Conservation (phyloP, 495 filamentous ascomycete species). For the Penicillium paradoxum region DNA sequence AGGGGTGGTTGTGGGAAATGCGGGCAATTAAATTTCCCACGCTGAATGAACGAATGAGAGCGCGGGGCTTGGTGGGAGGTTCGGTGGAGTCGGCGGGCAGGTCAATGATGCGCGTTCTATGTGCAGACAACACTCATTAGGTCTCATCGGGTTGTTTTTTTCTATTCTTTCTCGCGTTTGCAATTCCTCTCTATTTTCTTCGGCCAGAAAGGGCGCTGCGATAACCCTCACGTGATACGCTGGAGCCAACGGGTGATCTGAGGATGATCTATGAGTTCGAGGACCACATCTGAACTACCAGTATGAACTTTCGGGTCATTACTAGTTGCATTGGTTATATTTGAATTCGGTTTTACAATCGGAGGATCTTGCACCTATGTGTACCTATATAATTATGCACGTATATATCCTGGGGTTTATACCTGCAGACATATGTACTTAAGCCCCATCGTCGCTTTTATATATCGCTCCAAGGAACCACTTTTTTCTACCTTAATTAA, state of each 20-base stretch:
- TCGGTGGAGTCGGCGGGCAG: slow-evolving; percentile 23
- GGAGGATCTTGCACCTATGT: too few species aligned
- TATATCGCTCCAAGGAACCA: background rate
- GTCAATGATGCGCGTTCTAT: slow-evolving; percentile 1
- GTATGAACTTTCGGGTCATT: too few species aligned
- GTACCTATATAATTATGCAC: too few species aligned
- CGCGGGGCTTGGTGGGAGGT: slow-evolving; percentile 24
- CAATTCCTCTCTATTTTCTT: slow-evolving; percentile 10
- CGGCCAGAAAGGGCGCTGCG: slow-evolving; percentile 2
- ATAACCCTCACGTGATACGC: slow-evolving; percentile 27
- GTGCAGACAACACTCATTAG: background rate
- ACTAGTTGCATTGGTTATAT: too few species aligned
- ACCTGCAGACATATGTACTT: too few species aligned
- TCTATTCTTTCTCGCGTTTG: background rate
- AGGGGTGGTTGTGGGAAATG: slow-evolving; percentile 34
- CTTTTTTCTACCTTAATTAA: too few species aligned
- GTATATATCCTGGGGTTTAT: too few species aligned
- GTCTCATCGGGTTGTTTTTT: background rate
- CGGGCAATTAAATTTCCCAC: slow-evolving; percentile 35
- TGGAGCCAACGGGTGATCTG: slow-evolving; percentile 23
- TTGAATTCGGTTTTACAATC: too few species aligned
- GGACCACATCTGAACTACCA: too few species aligned
- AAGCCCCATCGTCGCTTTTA: too few species aligned
- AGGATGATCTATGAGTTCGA: slow-evolving; percentile 9
- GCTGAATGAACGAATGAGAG: slow-evolving; percentile 27